These are phyloP conservation scores for Psilocybe azurescens DNA, from an alignment of 768 basidiomycete species.

Conservation along the genomic window DNA sequence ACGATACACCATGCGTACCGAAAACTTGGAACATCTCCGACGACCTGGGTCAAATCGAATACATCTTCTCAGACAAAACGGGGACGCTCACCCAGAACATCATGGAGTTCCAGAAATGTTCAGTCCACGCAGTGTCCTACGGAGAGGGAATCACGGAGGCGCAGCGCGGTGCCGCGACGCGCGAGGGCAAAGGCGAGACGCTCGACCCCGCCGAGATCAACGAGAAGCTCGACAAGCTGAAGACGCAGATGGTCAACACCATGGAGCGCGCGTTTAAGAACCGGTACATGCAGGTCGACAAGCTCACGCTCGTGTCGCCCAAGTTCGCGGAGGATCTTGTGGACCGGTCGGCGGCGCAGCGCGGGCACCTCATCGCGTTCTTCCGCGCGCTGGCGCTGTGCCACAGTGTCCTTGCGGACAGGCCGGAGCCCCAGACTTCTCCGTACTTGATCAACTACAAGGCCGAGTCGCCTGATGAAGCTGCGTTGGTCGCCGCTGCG, in stretches of 20 bases:
- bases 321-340: conserved; percentile 81
- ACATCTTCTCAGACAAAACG: conserved; percentile 89
- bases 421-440: conserved; percentile 60
- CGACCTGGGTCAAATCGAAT: conserved; percentile 98
- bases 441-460: conserved; percentile 85
- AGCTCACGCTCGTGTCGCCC: conserved; percentile 88
- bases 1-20: conserved; percentile 88
- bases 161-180: conserved; percentile 87
- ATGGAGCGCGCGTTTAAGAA: conserved; percentile 89
- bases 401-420: conserved; percentile 88
- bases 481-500: conserved; percentile 90
- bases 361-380: conserved; percentile 75
- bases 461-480: conserved; percentile 96
- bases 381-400: conserved; percentile 96
- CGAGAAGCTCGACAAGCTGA: conserved; percentile 65
- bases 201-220: conserved; percentile 76
- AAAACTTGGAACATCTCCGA: conserved; percentile 99
- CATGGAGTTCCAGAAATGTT: conserved; percentile 99
- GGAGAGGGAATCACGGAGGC: conserved; percentile 97
- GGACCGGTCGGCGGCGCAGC: conserved; percentile 63
- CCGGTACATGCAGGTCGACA: conserved; percentile 79
- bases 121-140: conserved; percentile 81
- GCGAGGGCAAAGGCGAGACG: conserved; percentile 72
- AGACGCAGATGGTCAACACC: conserved; percentile 74
- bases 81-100: conserved; percentile 97